These are phyloP conservation scores for Amanita muscaria DNA, from an alignment of 768 basidiomycete species.

Conservation along the genomic window DNA sequence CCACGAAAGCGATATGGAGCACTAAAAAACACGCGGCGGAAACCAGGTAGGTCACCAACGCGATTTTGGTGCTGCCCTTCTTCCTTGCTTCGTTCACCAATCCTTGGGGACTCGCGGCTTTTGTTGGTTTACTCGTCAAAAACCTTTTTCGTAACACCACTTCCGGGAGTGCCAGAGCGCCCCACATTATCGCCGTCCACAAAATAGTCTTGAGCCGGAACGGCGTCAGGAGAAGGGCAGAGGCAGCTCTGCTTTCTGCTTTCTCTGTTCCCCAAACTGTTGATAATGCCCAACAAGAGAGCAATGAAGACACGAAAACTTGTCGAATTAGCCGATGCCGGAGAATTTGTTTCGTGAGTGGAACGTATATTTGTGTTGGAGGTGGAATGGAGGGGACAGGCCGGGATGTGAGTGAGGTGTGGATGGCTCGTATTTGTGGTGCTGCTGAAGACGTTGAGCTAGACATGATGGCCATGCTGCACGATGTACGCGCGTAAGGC, in stretches of 20 bases:
- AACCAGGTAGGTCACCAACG: slow-evolving; percentile 35
- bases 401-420: slow-evolving; percentile 27
- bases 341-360: slow-evolving; percentile 53
- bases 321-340: slow-evolving; percentile 48
- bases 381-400: slow-evolving; percentile 49
- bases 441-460: too few species aligned
- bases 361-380: slow-evolving; percentile 52
- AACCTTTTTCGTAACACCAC: slow-evolving; percentile 49
- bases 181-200: slow-evolving; percentile 37
- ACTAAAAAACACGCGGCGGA: slow-evolving; percentile 37
- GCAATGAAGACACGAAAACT: slow-evolving; percentile 43
- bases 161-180: slow-evolving; percentile 44
- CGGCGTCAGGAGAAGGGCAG: slow-evolving; percentile 23
- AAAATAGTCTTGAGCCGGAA: slow-evolving; percentile 37
- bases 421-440: slow-evolving; percentile 1
- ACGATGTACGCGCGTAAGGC: too few species aligned
- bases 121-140: slow-evolving; percentile 45
- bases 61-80: slow-evolving; percentile 37
- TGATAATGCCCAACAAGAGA: slow-evolving; percentile 36
- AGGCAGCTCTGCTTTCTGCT: slow-evolving; percentile 18
- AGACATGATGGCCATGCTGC: too few species aligned
- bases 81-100: slow-evolving; percentile 36
- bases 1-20: slow-evolving; percentile 34
- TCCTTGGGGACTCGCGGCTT: slow-evolving; percentile 43
- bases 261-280: slow-evolving; percentile 24